Base-by-base conservation (phyloP, 805 yeast species). In the Alloascoidea hylecoeti region DNA sequence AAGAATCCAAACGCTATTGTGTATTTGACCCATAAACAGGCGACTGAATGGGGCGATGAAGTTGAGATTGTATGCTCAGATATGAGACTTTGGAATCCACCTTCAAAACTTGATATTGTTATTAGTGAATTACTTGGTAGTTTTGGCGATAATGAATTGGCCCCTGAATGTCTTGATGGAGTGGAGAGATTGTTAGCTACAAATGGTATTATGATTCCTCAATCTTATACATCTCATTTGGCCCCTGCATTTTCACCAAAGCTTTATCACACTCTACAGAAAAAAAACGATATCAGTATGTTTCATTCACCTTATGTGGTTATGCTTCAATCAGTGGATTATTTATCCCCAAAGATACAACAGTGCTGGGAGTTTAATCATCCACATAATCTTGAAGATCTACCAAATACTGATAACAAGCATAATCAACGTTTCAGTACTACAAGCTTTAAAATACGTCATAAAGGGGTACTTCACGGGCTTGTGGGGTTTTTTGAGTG, bases 91-190 rank as follows among this genome's bases (percentile, higher is more conserved):
- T 71, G 77, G 75, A 39, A 49, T 5, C 63, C 62, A 2, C 45
- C 44, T 4, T 43, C 51, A 9, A 58, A 60, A 14, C 64, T 68
- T 40, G 68, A 81, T 49, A 49, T 88, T 34, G 68, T 86, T 5
- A 66, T 89, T 1, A 79, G 94, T 34, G 96, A 88, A 53, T 59
- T 89, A 4, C 55, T 88, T 17, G 96, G 96, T 4, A 82, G 95
- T 13, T 81, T 89, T 58, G 96, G 95, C 3, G 89, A 94, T 53
- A 89, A 88, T 55, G 96, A 88, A 52, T 63, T 84, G 14, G 68
- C 83, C 5, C 96, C 97, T 0, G 97, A 88, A 52, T 77, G 92
- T 41, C 53, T 84, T 2, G 61, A 60, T 35, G 57, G 66, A 1
- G 48, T 64, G 14, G 67, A 69, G 38, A 44, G 49, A 36, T 46